phyloP scores from a whole-genome alignment of 139 green algal species.

The Chlamydomonas incerta region DNA sequence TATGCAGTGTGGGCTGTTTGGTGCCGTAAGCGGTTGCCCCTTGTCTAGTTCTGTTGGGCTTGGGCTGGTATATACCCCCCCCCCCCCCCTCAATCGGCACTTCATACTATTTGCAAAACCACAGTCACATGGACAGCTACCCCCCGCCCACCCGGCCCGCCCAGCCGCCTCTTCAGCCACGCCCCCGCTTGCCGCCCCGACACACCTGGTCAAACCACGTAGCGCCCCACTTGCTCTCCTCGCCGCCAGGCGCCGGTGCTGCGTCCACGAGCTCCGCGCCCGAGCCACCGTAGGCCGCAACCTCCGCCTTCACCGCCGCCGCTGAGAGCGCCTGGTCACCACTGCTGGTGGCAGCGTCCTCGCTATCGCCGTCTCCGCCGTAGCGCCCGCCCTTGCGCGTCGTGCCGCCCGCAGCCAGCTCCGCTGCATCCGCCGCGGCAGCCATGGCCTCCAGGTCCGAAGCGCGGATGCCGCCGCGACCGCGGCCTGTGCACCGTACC shows the following conservation, averaged over 20 bases:
- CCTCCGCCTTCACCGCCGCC: not conserved
- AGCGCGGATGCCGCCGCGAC: not conserved
- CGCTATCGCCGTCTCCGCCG: not conserved
- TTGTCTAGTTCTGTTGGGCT: no score
- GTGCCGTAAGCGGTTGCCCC: no score
- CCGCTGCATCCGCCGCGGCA: not conserved
- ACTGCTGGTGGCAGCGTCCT: not conserved
- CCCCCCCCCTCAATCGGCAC: not conserved
- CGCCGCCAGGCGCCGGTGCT: not conserved
- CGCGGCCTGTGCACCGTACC: constrained; percentile 27
- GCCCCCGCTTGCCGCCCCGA: no score
- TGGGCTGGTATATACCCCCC: no score
- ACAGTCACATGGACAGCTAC: not conserved
- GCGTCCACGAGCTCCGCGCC: not conserved
- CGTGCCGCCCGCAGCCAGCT: not conserved
- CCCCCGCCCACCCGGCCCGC: not conserved
- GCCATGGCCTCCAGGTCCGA: not conserved
- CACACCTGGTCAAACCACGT: constrained; percentile 41
- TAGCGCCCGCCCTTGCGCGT: not conserved
- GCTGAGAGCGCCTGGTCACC: not conserved
- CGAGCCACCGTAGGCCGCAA: not conserved
- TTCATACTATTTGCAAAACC: not conserved
- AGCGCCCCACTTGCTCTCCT: constrained; percentile 42
- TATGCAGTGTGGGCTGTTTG: no score
- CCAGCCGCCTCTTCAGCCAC: no score